phyloP scores from a whole-genome alignment of 345 rosid species.

The Lenwebbia sp. region DNA sequence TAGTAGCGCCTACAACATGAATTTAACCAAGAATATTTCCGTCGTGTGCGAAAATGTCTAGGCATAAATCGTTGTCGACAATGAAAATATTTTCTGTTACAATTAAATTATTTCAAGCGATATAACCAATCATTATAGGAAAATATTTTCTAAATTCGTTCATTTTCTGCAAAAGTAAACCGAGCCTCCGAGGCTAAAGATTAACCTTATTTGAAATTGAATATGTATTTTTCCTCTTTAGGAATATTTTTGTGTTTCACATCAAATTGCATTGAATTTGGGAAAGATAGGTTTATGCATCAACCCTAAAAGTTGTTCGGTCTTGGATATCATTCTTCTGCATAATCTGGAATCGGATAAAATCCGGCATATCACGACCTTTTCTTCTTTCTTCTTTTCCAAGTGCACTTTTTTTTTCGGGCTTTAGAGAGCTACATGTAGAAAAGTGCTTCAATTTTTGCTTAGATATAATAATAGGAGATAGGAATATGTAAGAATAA shows the following conservation, averaged over 20 bases:
- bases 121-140: background rate
- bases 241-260: background rate
- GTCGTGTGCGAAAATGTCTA: background rate
- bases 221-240: background rate
- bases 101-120: background rate
- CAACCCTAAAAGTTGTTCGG: background rate
- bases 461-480: background rate
- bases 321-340: background rate
- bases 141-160: background rate
- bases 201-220: background rate
- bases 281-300: background rate
- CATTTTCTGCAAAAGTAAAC: background rate
- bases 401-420: background rate
- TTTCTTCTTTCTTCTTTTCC: background rate
- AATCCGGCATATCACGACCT: background rate
- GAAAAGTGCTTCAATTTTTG: background rate
- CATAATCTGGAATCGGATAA: background rate
- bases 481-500: background rate
- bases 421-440: background rate
- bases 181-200: background rate
- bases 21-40: background rate
- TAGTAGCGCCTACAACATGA: background rate
- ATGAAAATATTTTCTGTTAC: background rate
- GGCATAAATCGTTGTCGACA: background rate
- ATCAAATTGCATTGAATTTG: background rate